These are phyloP conservation scores for Scutellaria minor DNA, from an alignment of 257 asterid species.

Conservation along the genomic window DNA sequence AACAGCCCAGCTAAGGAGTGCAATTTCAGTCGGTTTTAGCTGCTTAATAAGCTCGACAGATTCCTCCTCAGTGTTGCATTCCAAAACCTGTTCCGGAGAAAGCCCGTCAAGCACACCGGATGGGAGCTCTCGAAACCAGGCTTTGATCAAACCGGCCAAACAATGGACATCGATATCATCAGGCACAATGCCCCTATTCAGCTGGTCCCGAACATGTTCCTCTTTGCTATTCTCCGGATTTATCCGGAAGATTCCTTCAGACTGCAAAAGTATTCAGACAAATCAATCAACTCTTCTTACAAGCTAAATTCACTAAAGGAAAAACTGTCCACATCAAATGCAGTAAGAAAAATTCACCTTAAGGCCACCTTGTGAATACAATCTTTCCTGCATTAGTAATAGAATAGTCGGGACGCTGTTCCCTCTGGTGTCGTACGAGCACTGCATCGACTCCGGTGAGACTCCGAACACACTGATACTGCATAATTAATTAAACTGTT, in stretches of 20 bases:
- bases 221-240: conserved; percentile 95
- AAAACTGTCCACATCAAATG: not conserved
- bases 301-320: not conserved
- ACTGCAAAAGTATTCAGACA: conserved; percentile 49
- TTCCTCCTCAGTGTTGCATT: conserved; percentile 82
- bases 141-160: conserved; percentile 92
- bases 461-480: conserved; percentile 96
- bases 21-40: conserved; percentile 77
- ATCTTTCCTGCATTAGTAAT: conserved; percentile 79
- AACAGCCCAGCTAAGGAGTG: conserved; percentile 88
- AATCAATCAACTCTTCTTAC: conserved; percentile 18
- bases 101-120: conserved; percentile 90
- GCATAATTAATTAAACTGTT: conserved; percentile 29
- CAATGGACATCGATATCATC: conserved; percentile 89
- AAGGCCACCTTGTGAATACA: conserved; percentile 80
- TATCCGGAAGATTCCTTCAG: conserved; percentile 94
- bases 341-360: conserved; percentile 50
- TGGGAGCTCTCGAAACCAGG: conserved; percentile 96
- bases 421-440: conserved; percentile 85
- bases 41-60: conserved; percentile 71
- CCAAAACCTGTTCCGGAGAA: conserved; percentile 78
- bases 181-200: conserved; percentile 90
- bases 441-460: conserved; percentile 97
- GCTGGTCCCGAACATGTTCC: conserved; percentile 86
- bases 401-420: conserved; percentile 98